Conservation (phyloP, 768 basidiomycete genomes). For the Mrakia blollopis region DNA sequence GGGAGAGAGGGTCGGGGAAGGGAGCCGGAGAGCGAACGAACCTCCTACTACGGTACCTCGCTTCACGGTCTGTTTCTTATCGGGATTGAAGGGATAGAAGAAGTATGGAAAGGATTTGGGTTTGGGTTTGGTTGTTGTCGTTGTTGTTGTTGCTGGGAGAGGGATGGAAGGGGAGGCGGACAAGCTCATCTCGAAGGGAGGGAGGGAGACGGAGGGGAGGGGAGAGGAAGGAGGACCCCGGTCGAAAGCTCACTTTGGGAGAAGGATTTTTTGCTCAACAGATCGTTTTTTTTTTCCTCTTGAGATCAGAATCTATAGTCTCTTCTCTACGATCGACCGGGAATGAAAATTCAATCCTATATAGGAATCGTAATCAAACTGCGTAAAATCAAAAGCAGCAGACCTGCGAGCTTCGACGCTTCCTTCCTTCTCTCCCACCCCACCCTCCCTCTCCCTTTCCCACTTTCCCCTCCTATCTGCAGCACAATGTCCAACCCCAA, state of each 20-base stretch:
- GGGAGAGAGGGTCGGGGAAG: background rate
- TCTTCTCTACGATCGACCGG: no score
- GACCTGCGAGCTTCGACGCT: background rate
- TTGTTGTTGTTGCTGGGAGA: background rate
- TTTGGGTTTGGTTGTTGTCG: background rate
- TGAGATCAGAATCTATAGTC: no score
- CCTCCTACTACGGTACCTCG: background rate
- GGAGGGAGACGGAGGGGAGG: background rate
- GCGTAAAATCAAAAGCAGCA: no score
- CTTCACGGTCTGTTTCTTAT: background rate
- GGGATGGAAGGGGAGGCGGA: background rate
- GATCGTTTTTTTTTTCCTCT: no score
- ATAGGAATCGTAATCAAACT: no score
- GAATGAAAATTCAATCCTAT: no score
- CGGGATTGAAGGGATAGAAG: background rate
- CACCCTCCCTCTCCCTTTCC: background rate
- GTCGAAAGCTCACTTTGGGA: no score
- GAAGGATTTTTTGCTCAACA: no score
- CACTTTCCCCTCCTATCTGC: no score
- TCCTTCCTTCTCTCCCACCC: background rate
- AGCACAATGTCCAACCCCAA: conserved; percentile 21
- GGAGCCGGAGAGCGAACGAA: background rate
- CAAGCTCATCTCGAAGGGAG: background rate
- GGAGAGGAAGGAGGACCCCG: no score
- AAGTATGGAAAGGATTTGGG: background rate